Evolutionary conservation across 306 rosid genomes (phyloP), one percentile per base, ranked within the genome.

Genomic region (Acacia acuminata): DNA sequence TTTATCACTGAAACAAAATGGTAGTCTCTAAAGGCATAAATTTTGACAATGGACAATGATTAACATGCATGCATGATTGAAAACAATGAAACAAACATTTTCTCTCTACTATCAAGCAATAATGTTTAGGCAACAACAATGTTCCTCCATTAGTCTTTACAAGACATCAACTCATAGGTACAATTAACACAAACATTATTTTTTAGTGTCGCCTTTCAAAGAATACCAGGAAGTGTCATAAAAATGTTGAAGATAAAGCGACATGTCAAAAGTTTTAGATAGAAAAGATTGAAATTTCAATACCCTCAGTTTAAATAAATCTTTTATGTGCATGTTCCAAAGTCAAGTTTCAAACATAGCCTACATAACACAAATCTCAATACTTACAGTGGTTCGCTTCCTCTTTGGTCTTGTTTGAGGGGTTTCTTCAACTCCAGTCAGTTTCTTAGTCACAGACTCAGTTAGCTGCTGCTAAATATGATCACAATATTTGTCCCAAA

Each of bases 321-420:
- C 8, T 38, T 38, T 38, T 38, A 6, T 38, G 42, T 38, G 42
- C 4, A 36, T 5, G 40, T 36, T 6, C 42, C 42, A 38, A 38
- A 38, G 8, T 38, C 42, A 38, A 38, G 11, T 48, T 15, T 51
- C 58, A 51, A 51, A 51, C 58, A 17, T 1, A 58, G 65, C 65
- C 14, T 56, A 73, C 1, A 7, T 72, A 76, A 30, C 50, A 71
- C 75, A 75, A 80, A 90, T 90, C 87, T 82, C 80, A 67, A 66
- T 87, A 80, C 73, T 74, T 25, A 12, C 83, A 74, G 70, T 34
- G 43, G 79, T 24, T 55, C 42, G 36, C 77, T 82, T 86, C 85
- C 85, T 80, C 81, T 74, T 87, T 86, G 58, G 45, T 77, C 73
- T 73, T 73, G 81, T 58, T 84, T 83, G 83, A 24, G 84, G 42